Percentiles rank a stretch among this genome's conserved stretches.
Evolutionary conservation across 139 green algal species (phyloP).

Genomic region (Haematococcus lacustris): DNA sequence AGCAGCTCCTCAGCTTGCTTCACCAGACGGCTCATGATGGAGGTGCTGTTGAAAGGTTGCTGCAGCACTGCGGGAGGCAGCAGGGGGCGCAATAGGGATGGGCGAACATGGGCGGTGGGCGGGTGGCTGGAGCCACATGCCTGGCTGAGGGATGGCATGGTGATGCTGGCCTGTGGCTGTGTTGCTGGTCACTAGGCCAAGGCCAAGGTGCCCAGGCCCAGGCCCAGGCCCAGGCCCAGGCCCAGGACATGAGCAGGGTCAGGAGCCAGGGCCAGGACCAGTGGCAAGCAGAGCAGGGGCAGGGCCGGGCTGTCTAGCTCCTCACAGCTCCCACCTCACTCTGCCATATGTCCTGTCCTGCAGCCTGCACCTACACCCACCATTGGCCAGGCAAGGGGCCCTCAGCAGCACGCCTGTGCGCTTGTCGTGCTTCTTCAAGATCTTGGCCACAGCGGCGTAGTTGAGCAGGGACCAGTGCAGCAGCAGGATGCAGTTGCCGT

Average conservation of each 20-base stretch:
- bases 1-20: constrained; percentile 50
- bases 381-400: constrained; percentile 53
- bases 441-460: constrained; percentile 75
- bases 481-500: constrained; percentile 49
- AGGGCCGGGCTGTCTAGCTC: too few relatives aligned
- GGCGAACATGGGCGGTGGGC: not conserved
- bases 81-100: not conserved
- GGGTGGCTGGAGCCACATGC: not conserved
- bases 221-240: too few relatives aligned
- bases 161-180: not conserved
- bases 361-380: too few relatives aligned
- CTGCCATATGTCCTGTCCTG: constrained; percentile 47
- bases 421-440: constrained; percentile 86
- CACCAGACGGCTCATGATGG: constrained; percentile 56
- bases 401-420: constrained; percentile 53
- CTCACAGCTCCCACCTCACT: too few relatives aligned
- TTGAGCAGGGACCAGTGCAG: constrained; percentile 76
- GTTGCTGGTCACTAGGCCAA: not conserved
- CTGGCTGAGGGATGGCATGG: not conserved
- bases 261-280: constrained; percentile 24
- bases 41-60: constrained; percentile 62
- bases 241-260: not conserved
- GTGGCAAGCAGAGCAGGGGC: constrained; percentile 48
- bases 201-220: not conserved
- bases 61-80: not conserved